Conservation (phyloP, 2,329 filamentous ascomycete genomes). For the Fusarium illudens region DNA sequence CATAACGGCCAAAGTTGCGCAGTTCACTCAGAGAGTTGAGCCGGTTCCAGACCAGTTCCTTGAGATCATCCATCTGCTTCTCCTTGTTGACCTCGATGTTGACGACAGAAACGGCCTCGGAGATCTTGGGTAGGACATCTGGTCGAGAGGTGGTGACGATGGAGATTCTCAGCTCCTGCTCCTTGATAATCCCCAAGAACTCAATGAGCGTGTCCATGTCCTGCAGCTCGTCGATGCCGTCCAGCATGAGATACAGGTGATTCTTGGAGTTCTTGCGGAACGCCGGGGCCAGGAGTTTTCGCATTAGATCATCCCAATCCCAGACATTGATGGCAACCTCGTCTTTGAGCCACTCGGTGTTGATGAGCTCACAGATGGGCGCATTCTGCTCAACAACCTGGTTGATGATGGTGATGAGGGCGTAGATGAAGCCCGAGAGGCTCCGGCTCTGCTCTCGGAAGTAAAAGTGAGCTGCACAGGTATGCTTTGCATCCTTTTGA, state of each 20-base stretch:
- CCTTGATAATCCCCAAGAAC: constrained; percentile 37
- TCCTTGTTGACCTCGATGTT: constrained; percentile 40
- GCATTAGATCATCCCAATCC: constrained; percentile 30
- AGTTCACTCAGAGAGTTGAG: constrained; percentile 40
- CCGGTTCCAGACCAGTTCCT: constrained; percentile 38
- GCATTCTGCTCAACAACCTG: constrained; percentile 46
- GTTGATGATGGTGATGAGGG: constrained; percentile 41
- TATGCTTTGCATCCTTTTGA: constrained; percentile 26
- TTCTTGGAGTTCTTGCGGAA: constrained; percentile 35
- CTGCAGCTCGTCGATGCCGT: constrained; percentile 46
- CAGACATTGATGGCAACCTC: constrained; percentile 17
- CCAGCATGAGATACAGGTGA: constrained; percentile 42
- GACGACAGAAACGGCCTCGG: constrained; percentile 14
- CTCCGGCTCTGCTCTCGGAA: constrained; percentile 47
- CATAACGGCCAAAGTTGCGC: constrained; percentile 41
- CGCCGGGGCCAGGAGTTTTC: constrained; percentile 36
- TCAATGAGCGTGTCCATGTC: constrained; percentile 24
- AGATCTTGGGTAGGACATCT: background rate
- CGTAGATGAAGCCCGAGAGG: constrained; percentile 38
- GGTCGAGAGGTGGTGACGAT: constrained; percentile 40
- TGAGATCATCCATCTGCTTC: constrained; percentile 42
- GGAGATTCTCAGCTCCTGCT: constrained; percentile 39
- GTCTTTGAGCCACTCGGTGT: constrained; percentile 39
- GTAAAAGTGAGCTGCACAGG: constrained; percentile 47
- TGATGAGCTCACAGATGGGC: constrained; percentile 44